Evolutionary conservation across 2,329 filamentous ascomycete species (phyloP), one percentile per base, ranked within the genome.

Genomic region (Incumbomyces delicatus): DNA sequence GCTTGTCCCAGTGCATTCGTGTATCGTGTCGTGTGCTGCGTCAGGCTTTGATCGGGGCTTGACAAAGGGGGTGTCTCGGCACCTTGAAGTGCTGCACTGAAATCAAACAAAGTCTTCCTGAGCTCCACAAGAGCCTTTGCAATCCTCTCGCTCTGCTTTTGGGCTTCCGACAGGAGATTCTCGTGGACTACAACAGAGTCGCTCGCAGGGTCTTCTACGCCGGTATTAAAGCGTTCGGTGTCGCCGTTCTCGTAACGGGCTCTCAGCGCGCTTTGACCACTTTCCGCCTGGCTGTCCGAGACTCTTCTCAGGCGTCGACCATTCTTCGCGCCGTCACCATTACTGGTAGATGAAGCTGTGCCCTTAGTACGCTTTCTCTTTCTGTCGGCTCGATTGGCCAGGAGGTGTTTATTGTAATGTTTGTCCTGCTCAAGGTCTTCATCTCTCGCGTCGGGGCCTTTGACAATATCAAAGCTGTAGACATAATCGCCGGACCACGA

Each of bases 401-500:
- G 59, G 47, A 60, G 62, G 46, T 57, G 58, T 34, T 63, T 59
- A 38, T 58, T 58, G 10, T 59, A 46, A 1, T 55, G 55, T 11
- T 57, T 54, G 14, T 58, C 51, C 40, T 51, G 50, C 30, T 60
- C 54, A 13, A 59, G 55, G 17, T 65, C 57, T 12, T 50, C 45
- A 16, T 77, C 74, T 47, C 65, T 62, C 6, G 72, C 73, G 63
- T 80, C 77, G 1, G 76, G 72, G 53, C 72, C 76, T 40, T 72
- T 71, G 36, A 80, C 63, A 13, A 84, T 69, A 57, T 84, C 78
- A 57, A 84, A 84, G 54, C 75, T 76, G 62, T 81, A 80, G 42
- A 83, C 79, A 51, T 78, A 72, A 51, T 82, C 78, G 17, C 77
- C 78, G 16, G 78, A 82, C 80, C 80, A 84, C 55, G 79, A 83